Percentiles rank a stretch among this genome's conserved stretches.
Conservation (phyloP, 805 yeast species). For the Candida parachauliodes region DNA sequence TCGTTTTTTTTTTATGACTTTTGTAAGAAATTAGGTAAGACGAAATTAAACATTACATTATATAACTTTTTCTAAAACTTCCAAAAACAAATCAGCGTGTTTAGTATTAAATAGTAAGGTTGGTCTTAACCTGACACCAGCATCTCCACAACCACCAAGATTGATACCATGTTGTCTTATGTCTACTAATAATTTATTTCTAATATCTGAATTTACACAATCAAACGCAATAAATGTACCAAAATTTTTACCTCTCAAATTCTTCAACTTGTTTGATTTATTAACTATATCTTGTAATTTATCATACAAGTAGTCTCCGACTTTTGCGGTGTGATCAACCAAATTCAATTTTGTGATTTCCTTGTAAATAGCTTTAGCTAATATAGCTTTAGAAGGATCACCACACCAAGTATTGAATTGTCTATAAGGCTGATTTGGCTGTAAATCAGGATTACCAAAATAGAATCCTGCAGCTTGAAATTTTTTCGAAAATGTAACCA, state of each 20-base stretch:
- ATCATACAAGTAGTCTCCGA: constrained; percentile 52
- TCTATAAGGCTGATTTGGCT: constrained; percentile 60
- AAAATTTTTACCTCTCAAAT: constrained; percentile 59
- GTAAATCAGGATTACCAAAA: constrained; percentile 55
- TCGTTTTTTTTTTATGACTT: no score
- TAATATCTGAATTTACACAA: constrained; percentile 36
- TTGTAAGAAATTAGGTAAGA: not conserved
- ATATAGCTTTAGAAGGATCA: constrained; percentile 64
- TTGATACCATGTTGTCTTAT: constrained; percentile 56
- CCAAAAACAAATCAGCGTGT: constrained; percentile 57
- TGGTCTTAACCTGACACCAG: constrained; percentile 61
- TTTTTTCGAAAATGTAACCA: constrained; percentile 69
- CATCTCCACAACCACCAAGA: constrained; percentile 66
- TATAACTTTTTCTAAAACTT: constrained; percentile 30
- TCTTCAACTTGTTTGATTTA: constrained; percentile 37
- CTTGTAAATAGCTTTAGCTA: constrained; percentile 58
- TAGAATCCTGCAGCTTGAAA: constrained; percentile 73
- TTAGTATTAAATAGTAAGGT: constrained; percentile 56
- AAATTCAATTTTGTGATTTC: constrained; percentile 50
- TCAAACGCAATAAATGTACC: constrained; percentile 71
- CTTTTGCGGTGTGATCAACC: constrained; percentile 44
- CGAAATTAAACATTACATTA: no score
- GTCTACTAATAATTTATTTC: constrained; percentile 45
- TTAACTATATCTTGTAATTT: constrained; percentile 37
- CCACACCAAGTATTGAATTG: constrained; percentile 82